Evolutionary conservation across 1,284 basidiomycete genomes (phyloP), one percentile per base, ranked within the genome.

Genomic region (Inonotus hispidus): DNA sequence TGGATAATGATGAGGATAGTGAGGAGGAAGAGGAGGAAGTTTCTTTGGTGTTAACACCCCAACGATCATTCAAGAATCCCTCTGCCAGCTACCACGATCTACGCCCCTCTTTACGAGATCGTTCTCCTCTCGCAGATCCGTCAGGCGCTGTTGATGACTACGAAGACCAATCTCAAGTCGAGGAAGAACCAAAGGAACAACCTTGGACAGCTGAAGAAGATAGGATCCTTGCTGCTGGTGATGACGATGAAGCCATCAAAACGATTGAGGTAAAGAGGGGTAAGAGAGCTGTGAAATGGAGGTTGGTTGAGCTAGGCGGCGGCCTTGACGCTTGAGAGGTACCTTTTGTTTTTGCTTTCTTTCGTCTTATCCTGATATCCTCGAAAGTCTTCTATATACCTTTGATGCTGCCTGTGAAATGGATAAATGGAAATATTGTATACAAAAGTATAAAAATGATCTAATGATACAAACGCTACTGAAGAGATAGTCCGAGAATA

Each of bases 161-260:
- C 41, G 41, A 46, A 10, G 16, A 4, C 32, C 35, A 25, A 21
- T 8, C 25, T 23, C 46, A 25, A 49, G 21, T 25, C 13, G 21
- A 13, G 19, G 21, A 49, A 23, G 23, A 6, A 7, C 23, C 43
- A 2, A 27, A 19, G 5, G 38, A 27, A 35, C n/a, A 54, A 27
- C 23, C 62, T 29, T 64, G 63, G 63, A 64, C 60, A 3, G 47
- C 56, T 8, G 63, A 62, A 25, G 63, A 64, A 25, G 63, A 64
- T 52, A 53, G 53, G 23, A 47, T 64, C 19, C 54, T 63, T 41
- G 16, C 35, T 8, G 25, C 10, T 35, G 63, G 60, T 10, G 60
- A 64, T 13, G 61, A 64, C 14, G 43, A 53, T 3, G 43, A 53
- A 7, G 63, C 56, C 4, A 50, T 63, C 14, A 23, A 55, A 32